A percentile compares a stretch with the other conserved stretches of the same genome.
phyloP scores from a whole-genome alignment of 257 asterid species.

The Vinca minor region DNA sequence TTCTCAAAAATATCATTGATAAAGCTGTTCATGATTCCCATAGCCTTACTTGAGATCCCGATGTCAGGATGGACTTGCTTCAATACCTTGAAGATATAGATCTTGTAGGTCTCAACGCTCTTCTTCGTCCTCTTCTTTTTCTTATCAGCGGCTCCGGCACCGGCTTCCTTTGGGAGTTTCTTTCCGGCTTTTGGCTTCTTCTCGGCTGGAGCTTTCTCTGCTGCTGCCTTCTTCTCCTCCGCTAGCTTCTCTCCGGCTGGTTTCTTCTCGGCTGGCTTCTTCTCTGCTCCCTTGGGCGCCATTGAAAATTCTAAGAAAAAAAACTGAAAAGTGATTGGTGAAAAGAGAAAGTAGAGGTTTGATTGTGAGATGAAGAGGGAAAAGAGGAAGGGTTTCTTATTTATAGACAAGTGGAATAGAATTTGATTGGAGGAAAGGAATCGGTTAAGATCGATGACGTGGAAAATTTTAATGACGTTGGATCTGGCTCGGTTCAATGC shows the following conservation, averaged over 20 bases:
- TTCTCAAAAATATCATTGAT: constrained; percentile 24
- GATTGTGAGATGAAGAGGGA: neutral
- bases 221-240: constrained; percentile 16
- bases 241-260: constrained; percentile 6
- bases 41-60: constrained; percentile 24
- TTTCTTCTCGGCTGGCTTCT: constrained; percentile 19
- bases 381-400: neutral
- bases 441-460: constrained; percentile 19
- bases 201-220: constrained; percentile 18
- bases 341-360: neutral
- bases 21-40: constrained; percentile 25
- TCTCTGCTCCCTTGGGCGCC: constrained; percentile 21
- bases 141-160: constrained; percentile 15
- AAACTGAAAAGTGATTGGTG: neutral
- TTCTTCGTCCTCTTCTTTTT: constrained; percentile 22
- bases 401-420: neutral
- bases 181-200: constrained; percentile 23
- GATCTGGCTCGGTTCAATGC: neutral
- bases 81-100: constrained; percentile 23
- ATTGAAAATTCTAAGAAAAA: neutral
- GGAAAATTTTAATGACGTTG: neutral
- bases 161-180: constrained; percentile 18
- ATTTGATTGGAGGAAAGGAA: constrained; percentile 10
- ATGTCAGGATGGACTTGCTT: constrained; percentile 22
- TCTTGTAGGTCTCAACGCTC: constrained; percentile 23